Base-by-base conservation (phyloP, 2,329 filamentous ascomycete species). In the Didymella pinodella region DNA sequence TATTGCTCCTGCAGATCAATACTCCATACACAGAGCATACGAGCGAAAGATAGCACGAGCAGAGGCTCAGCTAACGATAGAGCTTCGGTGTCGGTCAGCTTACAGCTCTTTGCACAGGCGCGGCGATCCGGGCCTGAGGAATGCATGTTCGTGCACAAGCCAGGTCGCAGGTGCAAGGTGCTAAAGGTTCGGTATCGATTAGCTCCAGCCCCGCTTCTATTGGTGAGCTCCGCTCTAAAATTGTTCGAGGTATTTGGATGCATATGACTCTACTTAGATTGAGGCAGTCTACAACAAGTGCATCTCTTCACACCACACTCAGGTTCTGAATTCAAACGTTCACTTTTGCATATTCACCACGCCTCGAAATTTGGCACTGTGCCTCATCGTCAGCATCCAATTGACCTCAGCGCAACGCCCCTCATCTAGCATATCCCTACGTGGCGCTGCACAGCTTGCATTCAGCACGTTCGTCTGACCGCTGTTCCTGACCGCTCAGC, bases 391-490 rank as follows among this genome's bases (percentile, higher is more conserved):
- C 57, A 48, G 52, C 57, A 50, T 16, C 52, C 48, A 52, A 55
- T 60, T 53, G 32, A 43, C 16, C 32, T 38, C 43, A 48, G 34
- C 48, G n/a, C 32, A 58, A 45, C 54, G 43, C 63, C 54, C 54
- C 61, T 56, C 54, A 48, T 41, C 41, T 14, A 48, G n/a, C 49
- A 53, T 46, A 47, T 52, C 31, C 57, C 29, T 61, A 57, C 60
- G 57, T 63, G 57, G 51, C 60, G 53, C 50, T 48, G 36, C 28
- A 52, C 44, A 53, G 44, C 46, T 54, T 16, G 45, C 56, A 41
- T 22, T 59, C 62, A 64, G 59, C 55, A 55, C 49, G 46, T 61
- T 51, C 57, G 54, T 59, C 57, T 59, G 55, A 64, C 66, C 57
- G 60, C 63, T 64, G 54, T 59, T 65, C 45, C 38, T 54, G 43